A percentile compares a stretch with the other conserved stretches of the same genome.
These are phyloP conservation scores for Penicillium angulare DNA, from an alignment of 495 filamentous ascomycete genomes.

Conservation along the genomic window DNA sequence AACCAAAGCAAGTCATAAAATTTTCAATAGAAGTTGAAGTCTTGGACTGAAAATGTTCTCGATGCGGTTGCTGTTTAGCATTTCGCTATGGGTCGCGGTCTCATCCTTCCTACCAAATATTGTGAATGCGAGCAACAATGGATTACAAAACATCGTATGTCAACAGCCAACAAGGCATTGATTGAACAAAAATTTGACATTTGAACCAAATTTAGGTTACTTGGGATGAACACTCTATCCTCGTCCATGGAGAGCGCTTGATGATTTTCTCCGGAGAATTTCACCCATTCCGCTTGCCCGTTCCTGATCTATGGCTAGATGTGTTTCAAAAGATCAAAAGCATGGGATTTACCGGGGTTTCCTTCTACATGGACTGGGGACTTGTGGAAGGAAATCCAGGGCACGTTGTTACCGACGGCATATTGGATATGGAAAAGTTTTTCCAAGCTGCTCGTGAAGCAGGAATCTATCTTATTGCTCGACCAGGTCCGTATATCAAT, in stretches of 20 bases:
- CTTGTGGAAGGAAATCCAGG: slow-evolving; percentile 65
- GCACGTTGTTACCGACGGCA: slow-evolving; percentile 59
- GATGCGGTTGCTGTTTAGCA: not conserved
- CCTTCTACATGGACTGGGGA: slow-evolving; percentile 71
- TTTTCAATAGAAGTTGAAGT: not conserved
- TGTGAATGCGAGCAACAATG: not conserved
- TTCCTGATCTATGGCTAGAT: slow-evolving; percentile 66
- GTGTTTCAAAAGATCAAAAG: slow-evolving; percentile 75
- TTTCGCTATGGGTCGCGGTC: not conserved
- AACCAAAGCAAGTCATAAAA: not conserved
- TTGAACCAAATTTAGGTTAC: slow-evolving; percentile 35
- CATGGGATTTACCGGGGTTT: slow-evolving; percentile 66
- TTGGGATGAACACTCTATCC: slow-evolving; percentile 68
- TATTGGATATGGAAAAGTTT: slow-evolving; percentile 62
- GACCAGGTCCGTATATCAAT: slow-evolving; percentile 65
- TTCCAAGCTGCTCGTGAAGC: slow-evolving; percentile 61
- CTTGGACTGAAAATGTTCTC: not conserved
- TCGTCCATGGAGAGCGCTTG: slow-evolving; percentile 61
- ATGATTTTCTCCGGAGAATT: slow-evolving; percentile 68
- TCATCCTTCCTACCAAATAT: not conserved
- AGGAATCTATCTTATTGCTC: slow-evolving; percentile 68
- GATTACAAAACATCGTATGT: slow-evolving; percentile 11
- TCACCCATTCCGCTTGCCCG: slow-evolving; percentile 66
- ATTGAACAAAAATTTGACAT: slow-evolving; percentile 11
- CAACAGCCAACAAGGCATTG: not conserved